phyloP scores from a whole-genome alignment of 805 yeast species.

The Ogataea paradorogensis region DNA sequence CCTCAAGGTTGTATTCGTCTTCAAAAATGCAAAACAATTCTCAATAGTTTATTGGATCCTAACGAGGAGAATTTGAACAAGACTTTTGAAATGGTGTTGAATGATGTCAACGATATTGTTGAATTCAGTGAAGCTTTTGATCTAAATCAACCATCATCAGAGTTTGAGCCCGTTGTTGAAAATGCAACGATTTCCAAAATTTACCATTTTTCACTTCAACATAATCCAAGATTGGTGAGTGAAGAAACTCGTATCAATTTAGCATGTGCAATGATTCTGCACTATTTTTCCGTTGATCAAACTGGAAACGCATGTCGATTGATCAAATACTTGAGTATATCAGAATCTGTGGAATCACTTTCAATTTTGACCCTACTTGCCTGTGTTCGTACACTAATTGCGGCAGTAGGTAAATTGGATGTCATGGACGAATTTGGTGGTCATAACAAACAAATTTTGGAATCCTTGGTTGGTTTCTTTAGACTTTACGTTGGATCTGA shows the following conservation, averaged over 20 bases:
- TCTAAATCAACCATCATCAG: conserved; percentile 7
- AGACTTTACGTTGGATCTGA: conserved; percentile 24
- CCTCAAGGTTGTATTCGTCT: conserved; percentile 29
- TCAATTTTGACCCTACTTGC: conserved; percentile 31
- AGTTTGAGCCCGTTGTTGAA: conserved; percentile 1
- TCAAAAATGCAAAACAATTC: conserved; percentile 27
- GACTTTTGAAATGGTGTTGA: conserved; percentile 25
- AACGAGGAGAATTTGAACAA: conserved; percentile 18
- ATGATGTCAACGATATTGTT: conserved; percentile 21
- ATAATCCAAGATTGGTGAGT: conserved; percentile 17
- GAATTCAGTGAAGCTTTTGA: conserved; percentile 19
- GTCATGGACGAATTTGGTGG: conserved; percentile 13
- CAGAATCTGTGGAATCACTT: conserved; percentile 20
- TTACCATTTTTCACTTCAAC: conserved; percentile 14
- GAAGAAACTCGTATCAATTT: conserved; percentile 32
- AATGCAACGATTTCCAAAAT: conserved; percentile 16
- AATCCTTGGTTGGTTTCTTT: conserved; percentile 22
- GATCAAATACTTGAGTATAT: conserved; percentile 25
- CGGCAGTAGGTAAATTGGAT: conserved; percentile 18
- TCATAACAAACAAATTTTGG: conserved; percentile 18
- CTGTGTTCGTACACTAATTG: conserved; percentile 23
- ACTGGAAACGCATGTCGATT: conserved; percentile 21
- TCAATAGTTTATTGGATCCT: conserved; percentile 29
- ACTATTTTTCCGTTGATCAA: conserved; percentile 26
- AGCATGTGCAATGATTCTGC: conserved; percentile 30